Base-by-base conservation (phyloP, 1,284 basidiomycete species). In the Cutaneotrichosporon sp. region DNA sequence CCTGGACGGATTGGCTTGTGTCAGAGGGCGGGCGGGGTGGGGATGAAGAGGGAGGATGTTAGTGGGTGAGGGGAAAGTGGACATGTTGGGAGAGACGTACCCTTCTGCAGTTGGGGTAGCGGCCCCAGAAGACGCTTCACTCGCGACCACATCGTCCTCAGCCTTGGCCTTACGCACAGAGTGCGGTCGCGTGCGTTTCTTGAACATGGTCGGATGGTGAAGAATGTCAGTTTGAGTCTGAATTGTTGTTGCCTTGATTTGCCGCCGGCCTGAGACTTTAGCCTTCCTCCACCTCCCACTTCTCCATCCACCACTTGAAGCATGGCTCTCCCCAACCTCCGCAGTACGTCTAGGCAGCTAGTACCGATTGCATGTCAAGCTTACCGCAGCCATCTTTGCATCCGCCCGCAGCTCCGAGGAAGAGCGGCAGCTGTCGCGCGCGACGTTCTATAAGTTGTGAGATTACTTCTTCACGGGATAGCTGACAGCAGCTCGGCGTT, bases 1-100 rank as follows among this genome's bases (percentile, higher is more conserved):
- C 94, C 68, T 90, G 85, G 32, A 97, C 77, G 74, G 36, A 77
- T 79, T 66, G n/a, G 6, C 51, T 56, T 18, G 51, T 22, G 58
- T 64, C 56, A 67, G 66, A 22, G 38, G n/a, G 31, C 6, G 22
- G 31, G 22, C 46, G 8, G 26, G 36, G 32, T 40, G n/a, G 56
- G 6, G 34, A 26, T 26, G 26, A 34, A 10, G 36, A 26, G 18
- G 32, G 22, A 53, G n/a, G 40, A 64, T 26, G 26, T 26, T 26
- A 3, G 26, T 26, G 26, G 26, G 26, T 26, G 26, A 26, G 26
- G 26, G 1, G 26, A 26, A 26, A 26, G 26, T 26, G 26, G 26
- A 26, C 26, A 26, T 26, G 3, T 26, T 26, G 26, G 26, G 26
- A 3, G 26, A 2, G 26, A 26, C 58, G 26, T 52, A 57, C 62